Conservation (phyloP, 495 filamentous ascomycete genomes). For the Hypomontagnella monticulosa region DNA sequence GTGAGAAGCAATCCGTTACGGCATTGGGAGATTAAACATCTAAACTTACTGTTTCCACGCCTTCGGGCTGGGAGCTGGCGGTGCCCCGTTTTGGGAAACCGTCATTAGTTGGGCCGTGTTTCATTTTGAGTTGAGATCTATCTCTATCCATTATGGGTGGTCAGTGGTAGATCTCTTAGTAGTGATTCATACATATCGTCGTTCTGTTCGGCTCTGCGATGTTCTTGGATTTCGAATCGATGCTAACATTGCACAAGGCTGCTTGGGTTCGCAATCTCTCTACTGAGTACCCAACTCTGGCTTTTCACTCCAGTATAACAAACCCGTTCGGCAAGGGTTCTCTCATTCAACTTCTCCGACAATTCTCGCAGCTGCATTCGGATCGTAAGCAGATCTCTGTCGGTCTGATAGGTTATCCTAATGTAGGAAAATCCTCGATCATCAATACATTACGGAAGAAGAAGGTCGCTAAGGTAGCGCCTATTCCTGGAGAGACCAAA, state of each 20-base stretch:
- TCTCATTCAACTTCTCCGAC: slow-evolving; percentile 77
- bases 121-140: slow-evolving; percentile 89
- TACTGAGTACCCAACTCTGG: slow-evolving; percentile 89
- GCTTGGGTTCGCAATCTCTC: slow-evolving; percentile 83
- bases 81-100: slow-evolving; percentile 87
- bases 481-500: slow-evolving; percentile 95
- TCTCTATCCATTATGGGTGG: slow-evolving; percentile 54
- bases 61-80: slow-evolving; percentile 69
- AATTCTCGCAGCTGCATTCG: slow-evolving; percentile 91
- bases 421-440: slow-evolving; percentile 89
- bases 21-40: slow-evolving; percentile 88
- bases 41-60: slow-evolving; percentile 71
- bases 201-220: slow-evolving; percentile 15
- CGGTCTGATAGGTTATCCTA: slow-evolving; percentile 86
- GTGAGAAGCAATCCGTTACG: slow-evolving; percentile 95
- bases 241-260: slow-evolving; percentile 65
- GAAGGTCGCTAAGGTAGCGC: slow-evolving; percentile 92
- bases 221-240: neutral
- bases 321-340: slow-evolving; percentile 91
- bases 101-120: slow-evolving; percentile 71
- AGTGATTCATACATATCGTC: slow-evolving; percentile 89
- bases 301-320: slow-evolving; percentile 90
- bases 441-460: slow-evolving; percentile 94
- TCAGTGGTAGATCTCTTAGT: slow-evolving; percentile 92
- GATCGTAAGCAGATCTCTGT: slow-evolving; percentile 92